A percentile compares a stretch with the other conserved stretches of the same genome.
phyloP scores from a whole-genome alignment of 176 grass and related monocot genomes.

The Carex kokanica region DNA sequence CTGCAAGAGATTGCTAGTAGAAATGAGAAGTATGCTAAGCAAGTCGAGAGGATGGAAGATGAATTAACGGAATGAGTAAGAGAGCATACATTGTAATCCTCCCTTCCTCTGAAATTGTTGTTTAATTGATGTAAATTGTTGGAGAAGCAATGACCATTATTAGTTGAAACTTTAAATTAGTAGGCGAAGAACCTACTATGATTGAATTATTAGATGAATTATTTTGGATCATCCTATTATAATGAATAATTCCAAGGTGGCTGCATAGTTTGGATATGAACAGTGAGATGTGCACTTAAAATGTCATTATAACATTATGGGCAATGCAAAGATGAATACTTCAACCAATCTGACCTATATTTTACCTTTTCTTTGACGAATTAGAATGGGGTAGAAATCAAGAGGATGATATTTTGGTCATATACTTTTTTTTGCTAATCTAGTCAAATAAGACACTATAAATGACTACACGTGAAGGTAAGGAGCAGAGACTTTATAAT shows the following conservation, averaged over 20 bases:
- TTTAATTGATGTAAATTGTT: neutral
- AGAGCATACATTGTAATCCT: neutral
- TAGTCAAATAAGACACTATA: neutral
- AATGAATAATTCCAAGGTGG: neutral
- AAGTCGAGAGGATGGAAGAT: conserved; percentile 29
- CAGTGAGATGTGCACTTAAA: neutral
- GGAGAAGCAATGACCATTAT: neutral
- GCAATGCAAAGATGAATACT: neutral
- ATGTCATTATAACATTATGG: neutral
- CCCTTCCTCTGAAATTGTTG: neutral
- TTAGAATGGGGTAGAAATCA: neutral
- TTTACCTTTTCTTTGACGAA: neutral
- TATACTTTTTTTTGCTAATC: neutral
- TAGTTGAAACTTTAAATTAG: neutral
- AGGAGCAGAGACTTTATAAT: neutral
- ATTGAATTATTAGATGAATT: neutral
- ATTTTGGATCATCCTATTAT: neutral
- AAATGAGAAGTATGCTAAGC: conserved; percentile 6
- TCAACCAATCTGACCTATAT: neutral
- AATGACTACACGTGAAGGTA: neutral
- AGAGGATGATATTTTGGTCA: neutral
- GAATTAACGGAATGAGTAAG: neutral
- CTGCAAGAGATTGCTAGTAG: neutral
- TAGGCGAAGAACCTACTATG: neutral
- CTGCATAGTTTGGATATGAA: neutral